These are phyloP conservation scores for Neurospora sp. DNA, from an alignment of 495 filamentous ascomycete species.

Conservation along the genomic window DNA sequence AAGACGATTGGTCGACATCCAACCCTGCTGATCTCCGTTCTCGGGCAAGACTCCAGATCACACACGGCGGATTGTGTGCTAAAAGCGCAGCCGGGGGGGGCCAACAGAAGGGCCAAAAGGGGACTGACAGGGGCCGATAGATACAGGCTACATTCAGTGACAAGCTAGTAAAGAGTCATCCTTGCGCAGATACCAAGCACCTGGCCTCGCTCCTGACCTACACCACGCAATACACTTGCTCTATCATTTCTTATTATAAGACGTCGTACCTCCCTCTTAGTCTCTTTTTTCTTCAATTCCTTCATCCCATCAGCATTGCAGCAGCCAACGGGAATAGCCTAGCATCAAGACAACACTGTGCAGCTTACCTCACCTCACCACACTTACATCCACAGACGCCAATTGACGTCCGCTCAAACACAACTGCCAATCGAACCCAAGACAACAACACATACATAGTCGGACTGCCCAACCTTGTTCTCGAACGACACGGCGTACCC, in stretches of 20 bases:
- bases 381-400: neutral
- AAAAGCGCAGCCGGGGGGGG: neutral
- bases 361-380: neutral
- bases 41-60: constrained; percentile 14
- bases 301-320: neutral
- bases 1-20: constrained; percentile 23
- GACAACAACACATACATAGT: neutral
- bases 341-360: neutral
- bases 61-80: neutral
- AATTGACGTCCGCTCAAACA: neutral
- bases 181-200: neutral
- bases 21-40: constrained; percentile 25
- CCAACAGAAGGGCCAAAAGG: neutral
- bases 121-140: neutral
- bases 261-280: neutral
- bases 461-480: neutral
- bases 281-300: neutral
- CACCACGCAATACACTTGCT: neutral
- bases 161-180: neutral
- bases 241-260: neutral
- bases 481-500: neutral
- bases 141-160: neutral
- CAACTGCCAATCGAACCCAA: neutral
- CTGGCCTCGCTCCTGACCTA: neutral
- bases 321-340: neutral